Evolutionary conservation across 352 stramenopile genomes (phyloP).

Genomic region (Phytopythium boreale): DNA sequence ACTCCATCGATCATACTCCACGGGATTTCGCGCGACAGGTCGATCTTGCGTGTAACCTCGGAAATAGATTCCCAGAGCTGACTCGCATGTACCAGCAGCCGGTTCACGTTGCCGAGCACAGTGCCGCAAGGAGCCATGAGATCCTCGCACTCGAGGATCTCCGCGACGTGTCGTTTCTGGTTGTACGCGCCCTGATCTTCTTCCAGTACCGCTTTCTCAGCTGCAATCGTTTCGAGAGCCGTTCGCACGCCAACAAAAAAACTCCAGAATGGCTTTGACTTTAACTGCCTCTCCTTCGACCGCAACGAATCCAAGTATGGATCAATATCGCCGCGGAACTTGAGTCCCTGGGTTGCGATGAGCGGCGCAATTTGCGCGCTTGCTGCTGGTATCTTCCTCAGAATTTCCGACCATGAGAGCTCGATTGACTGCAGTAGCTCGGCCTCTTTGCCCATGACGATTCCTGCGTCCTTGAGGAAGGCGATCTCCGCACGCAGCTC

Average conservation of each 20-base stretch:
- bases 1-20: conserved; percentile 92
- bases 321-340: conserved; percentile 73
- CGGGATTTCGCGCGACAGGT: conserved; percentile 82
- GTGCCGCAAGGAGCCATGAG: conserved; percentile 79
- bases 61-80: conserved; percentile 87
- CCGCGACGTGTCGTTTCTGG: conserved; percentile 84
- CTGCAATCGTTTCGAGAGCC: conserved; percentile 38
- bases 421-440: conserved; percentile 56
- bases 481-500: conserved; percentile 59
- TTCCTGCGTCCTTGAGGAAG: conserved; percentile 62
- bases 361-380: conserved; percentile 65
- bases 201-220: conserved; percentile 33
- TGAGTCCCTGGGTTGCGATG: conserved; percentile 55
- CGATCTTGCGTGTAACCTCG: conserved; percentile 88
- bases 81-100: conserved; percentile 68
- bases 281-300: conserved; percentile 44
- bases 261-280: conserved; percentile 58
- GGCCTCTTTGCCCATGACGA: conserved; percentile 48
- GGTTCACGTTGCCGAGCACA: conserved; percentile 74
- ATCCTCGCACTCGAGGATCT: conserved; percentile 92
- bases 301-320: conserved; percentile 82
- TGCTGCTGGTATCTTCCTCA: conserved; percentile 58
- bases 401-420: conserved; percentile 57
- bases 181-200: conserved; percentile 35
- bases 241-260: conserved; percentile 42